These are phyloP conservation scores for Nakazawaea ambrosiae DNA, from an alignment of 805 yeast genomes.

Conservation along the genomic window DNA sequence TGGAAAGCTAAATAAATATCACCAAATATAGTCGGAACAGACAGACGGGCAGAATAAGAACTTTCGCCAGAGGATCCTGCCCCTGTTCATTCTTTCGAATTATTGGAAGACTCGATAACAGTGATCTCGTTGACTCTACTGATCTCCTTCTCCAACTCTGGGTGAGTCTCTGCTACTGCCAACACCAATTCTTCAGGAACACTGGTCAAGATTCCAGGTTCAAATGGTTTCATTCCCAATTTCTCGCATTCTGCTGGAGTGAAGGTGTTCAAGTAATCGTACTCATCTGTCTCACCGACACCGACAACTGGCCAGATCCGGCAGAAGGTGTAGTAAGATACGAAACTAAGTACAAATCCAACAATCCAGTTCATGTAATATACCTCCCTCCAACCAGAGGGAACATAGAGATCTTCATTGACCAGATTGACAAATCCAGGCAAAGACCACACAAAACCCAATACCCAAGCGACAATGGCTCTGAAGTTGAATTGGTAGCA, in stretches of 20 bases:
- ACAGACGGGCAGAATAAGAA: too few relatives aligned
- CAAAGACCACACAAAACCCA: conserved; percentile 38
- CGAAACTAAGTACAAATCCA: conserved; percentile 51
- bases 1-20: too few relatives aligned
- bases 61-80: too few relatives aligned
- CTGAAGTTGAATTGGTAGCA: conserved; percentile 36
- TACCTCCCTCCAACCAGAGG: conserved; percentile 31
- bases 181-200: conserved; percentile 1
- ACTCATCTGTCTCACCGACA: conserved; percentile 26
- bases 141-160: conserved; percentile 4
- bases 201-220: neutral
- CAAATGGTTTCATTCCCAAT: conserved; percentile 22
- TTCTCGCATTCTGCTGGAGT: conserved; percentile 24
- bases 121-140: neutral
- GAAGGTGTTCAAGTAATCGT: conserved; percentile 24
- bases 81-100: too few relatives aligned
- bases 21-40: too few relatives aligned
- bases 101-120: too few relatives aligned
- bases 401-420: conserved; percentile 10
- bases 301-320: conserved; percentile 29
- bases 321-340: conserved; percentile 28
- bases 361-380: conserved; percentile 60
- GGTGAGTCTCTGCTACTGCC: conserved; percentile 2
- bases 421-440: conserved; percentile 38
- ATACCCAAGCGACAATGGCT: conserved; percentile 29